Evolutionary conservation across 768 basidiomycete genomes (phyloP).

Genomic region (Holtermannia corniformis): DNA sequence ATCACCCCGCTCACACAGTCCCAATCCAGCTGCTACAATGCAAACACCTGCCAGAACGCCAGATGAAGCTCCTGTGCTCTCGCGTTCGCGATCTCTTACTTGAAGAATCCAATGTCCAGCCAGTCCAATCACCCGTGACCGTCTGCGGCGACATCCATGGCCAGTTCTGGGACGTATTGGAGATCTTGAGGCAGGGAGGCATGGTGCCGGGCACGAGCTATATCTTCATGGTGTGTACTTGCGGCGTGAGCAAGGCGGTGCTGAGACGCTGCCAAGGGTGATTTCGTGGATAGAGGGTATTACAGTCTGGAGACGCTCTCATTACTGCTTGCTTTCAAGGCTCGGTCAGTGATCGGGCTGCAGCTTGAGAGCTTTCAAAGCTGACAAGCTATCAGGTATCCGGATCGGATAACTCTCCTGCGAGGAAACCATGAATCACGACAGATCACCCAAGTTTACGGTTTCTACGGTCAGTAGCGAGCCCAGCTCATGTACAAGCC

Average conservation of each 20-base stretch:
- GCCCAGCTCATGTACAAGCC: not conserved
- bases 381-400: slow-evolving; percentile 61
- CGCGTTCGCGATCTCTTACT: slow-evolving; percentile 42
- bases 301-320: slow-evolving; percentile 98
- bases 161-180: slow-evolving; percentile 95
- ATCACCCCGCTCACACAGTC: not conserved
- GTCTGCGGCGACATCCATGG: slow-evolving; percentile 89
- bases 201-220: slow-evolving; percentile 99
- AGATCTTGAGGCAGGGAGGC: slow-evolving; percentile 94
- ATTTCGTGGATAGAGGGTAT: slow-evolving; percentile 98
- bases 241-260: not conserved
- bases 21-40: slow-evolving; percentile 40
- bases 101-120: slow-evolving; percentile 46
- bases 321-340: slow-evolving; percentile 86
- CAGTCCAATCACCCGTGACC: slow-evolving; percentile 44
- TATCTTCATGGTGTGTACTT: slow-evolving; percentile 74
- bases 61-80: slow-evolving; percentile 42
- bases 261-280: slow-evolving; percentile 47
- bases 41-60: slow-evolving; percentile 42
- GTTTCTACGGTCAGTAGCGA: slow-evolving; percentile 73
- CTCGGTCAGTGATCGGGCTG: slow-evolving; percentile 18
- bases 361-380: not conserved
- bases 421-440: slow-evolving; percentile 98
- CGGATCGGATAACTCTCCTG: slow-evolving; percentile 92
- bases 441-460: slow-evolving; percentile 99